Evolutionary conservation across 108 stramenopile genomes (phyloP).

Genomic region (Halocafeteria seosinensis): DNA sequence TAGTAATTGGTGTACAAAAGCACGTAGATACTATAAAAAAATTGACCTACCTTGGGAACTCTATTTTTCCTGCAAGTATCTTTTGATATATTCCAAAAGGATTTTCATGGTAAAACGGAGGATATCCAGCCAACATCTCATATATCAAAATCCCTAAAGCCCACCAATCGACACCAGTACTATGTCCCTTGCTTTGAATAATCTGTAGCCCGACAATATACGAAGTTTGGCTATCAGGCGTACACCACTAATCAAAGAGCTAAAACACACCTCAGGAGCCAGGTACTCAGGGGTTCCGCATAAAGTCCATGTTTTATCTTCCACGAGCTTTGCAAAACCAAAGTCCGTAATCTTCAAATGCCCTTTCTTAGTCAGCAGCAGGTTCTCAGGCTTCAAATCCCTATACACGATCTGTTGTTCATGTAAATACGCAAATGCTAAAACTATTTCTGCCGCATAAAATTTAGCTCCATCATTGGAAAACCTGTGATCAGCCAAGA

Average conservation of each 20-base stretch:
- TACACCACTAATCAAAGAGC: too few relatives aligned
- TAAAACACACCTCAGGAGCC: conserved; percentile 68
- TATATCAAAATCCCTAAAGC: conserved; percentile 58
- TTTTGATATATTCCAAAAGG: conserved; percentile 43
- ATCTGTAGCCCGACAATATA: too few relatives aligned
- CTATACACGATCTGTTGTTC: conserved; percentile 60
- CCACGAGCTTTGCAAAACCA: conserved; percentile 56
- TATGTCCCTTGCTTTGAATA: conserved; percentile 69
- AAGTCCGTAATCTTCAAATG: conserved; percentile 70
- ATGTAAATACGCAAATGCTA: conserved; percentile 80
- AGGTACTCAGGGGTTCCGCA: conserved; percentile 88
- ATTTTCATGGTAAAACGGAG: conserved; percentile 52
- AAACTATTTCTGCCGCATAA: conserved; percentile 41
- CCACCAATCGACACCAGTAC: conserved; percentile 81
- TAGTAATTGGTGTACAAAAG: too few relatives aligned
- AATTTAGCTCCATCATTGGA: conserved; percentile 13
- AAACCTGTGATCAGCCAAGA: conserved; percentile 2
- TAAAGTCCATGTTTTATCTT: conserved; percentile 65
- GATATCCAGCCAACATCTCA: conserved; percentile 69
- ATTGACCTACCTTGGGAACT: conserved; percentile 22
- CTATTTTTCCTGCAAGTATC: conserved; percentile 24
- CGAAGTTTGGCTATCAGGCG: too few relatives aligned
- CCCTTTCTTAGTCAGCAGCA: conserved; percentile 41
- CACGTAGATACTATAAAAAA: too few relatives aligned
- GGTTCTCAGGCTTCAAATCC: conserved; percentile 68